A percentile compares a stretch with the other conserved stretches of the same genome.
Evolutionary conservation across 257 asterid species (phyloP).

Genomic region (Eustoma russellianum): DNA sequence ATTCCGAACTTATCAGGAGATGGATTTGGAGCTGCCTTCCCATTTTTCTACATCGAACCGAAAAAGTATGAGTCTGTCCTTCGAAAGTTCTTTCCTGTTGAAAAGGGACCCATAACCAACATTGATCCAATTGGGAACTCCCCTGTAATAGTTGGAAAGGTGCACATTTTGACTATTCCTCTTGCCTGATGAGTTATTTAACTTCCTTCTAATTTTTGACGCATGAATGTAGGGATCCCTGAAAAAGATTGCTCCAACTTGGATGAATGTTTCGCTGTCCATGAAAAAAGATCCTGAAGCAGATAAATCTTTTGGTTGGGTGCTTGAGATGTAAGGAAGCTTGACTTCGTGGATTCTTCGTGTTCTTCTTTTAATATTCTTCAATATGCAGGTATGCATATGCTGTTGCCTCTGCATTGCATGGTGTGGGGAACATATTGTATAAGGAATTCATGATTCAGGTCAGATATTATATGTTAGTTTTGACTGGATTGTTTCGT

Average conservation of each 20-base stretch:
- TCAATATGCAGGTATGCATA: conserved; percentile 69
- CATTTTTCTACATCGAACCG: conserved; percentile 91
- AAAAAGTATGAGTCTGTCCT: conserved; percentile 60
- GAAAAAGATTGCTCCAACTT: conserved; percentile 80
- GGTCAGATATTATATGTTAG: conserved; percentile 23
- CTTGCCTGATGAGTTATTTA: conserved; percentile 5
- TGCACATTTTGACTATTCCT: conserved; percentile 8
- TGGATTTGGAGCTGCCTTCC: conserved; percentile 83
- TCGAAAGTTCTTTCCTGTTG: conserved; percentile 68
- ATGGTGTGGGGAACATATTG: conserved; percentile 66
- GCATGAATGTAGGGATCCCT: conserved; percentile 48
- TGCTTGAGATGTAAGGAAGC: conserved; percentile 77
- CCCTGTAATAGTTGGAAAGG: conserved; percentile 91
- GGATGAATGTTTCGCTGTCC: conserved; percentile 95
- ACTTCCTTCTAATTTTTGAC: background rate
- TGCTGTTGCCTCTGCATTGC: conserved; percentile 86
- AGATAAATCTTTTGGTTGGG: conserved; percentile 98
- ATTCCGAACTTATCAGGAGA: conserved; percentile 71
- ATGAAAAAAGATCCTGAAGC: conserved; percentile 94
- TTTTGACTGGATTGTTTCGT: background rate
- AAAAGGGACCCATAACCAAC: conserved; percentile 66
- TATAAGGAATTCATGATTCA: conserved; percentile 96
- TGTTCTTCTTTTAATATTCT: conserved; percentile 1
- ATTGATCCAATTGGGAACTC: conserved; percentile 96
- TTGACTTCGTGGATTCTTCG: conserved; percentile 1